phyloP scores from a whole-genome alignment of 768 basidiomycete species.

The Myochromella boudieri region DNA sequence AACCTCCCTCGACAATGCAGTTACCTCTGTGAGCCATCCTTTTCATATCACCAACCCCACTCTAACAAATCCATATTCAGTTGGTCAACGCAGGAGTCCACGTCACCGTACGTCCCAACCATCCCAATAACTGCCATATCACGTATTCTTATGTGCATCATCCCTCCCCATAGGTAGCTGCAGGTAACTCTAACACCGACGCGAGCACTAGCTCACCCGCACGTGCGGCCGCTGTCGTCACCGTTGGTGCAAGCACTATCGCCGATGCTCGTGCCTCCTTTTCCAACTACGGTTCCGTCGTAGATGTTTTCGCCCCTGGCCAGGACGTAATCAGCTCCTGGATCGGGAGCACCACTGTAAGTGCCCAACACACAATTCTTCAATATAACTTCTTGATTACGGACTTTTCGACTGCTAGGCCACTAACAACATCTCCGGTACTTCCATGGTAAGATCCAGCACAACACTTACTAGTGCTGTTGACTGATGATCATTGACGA shows the following conservation, averaged over 20 bases:
- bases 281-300: constrained; percentile 31
- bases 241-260: constrained; percentile 18
- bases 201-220: neutral
- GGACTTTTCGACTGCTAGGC: neutral
- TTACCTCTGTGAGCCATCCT: neutral
- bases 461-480: neutral
- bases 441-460: constrained; percentile 5
- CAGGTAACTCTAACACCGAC: constrained; percentile 1
- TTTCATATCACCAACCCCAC: neutral
- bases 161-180: neutral
- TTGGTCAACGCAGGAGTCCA: constrained; percentile 2
- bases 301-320: constrained; percentile 35
- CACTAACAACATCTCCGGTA: constrained; percentile 5
- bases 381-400: neutral
- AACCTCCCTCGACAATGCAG: constrained; percentile 2
- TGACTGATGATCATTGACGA: neutral
- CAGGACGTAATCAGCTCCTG: constrained; percentile 19
- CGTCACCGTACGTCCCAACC: neutral
- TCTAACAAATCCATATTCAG: neutral
- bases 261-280: constrained; percentile 26
- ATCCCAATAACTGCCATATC: neutral
- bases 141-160: neutral
- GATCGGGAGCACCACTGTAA: constrained; percentile 18
- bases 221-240: neutral
- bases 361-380: neutral